Evolutionary conservation across 1,284 basidiomycete genomes (phyloP).

Genomic region (Tilletia walkeri): DNA sequence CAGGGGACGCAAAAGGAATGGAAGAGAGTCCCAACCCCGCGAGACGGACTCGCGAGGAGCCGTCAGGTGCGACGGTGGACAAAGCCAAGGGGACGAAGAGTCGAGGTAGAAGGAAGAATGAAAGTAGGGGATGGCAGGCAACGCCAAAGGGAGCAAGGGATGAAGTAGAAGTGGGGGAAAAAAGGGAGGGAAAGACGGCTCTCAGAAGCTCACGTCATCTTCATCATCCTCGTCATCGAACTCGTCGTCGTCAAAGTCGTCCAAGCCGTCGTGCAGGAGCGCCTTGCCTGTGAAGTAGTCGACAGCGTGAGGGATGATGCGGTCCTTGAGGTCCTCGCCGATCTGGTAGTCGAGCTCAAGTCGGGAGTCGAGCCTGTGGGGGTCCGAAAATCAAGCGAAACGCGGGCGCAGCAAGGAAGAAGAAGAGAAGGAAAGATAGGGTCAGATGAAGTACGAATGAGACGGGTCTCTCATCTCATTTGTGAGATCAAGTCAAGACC

Average conservation of each 20-base stretch:
- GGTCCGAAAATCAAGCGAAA: not conserved
- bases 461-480: slow-evolving; percentile 2
- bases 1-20: too few relatives aligned
- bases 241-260: slow-evolving; percentile 64
- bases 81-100: not conserved
- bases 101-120: not conserved
- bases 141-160: not conserved
- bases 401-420: slow-evolving; percentile 1
- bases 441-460: not conserved
- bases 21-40: too few relatives aligned
- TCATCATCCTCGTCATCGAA: slow-evolving; percentile 62
- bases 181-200: slow-evolving; percentile 4
- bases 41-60: too few relatives aligned
- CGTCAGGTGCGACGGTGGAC: too few relatives aligned
- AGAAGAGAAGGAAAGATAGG: not conserved
- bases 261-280: slow-evolving; percentile 73
- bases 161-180: not conserved
- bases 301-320: slow-evolving; percentile 89
- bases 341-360: slow-evolving; percentile 97
- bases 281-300: slow-evolving; percentile 90
- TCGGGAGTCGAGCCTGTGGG: slow-evolving; percentile 68
- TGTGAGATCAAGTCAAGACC: not conserved
- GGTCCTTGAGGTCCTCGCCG: slow-evolving; percentile 96
- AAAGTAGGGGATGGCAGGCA: slow-evolving; percentile 1
- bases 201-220: slow-evolving; percentile 24